A percentile compares a stretch with the other conserved stretches of the same genome.
Evolutionary conservation across 2,329 filamentous ascomycete genomes (phyloP).

Genomic region (Nigrograna mackinnonii): DNA sequence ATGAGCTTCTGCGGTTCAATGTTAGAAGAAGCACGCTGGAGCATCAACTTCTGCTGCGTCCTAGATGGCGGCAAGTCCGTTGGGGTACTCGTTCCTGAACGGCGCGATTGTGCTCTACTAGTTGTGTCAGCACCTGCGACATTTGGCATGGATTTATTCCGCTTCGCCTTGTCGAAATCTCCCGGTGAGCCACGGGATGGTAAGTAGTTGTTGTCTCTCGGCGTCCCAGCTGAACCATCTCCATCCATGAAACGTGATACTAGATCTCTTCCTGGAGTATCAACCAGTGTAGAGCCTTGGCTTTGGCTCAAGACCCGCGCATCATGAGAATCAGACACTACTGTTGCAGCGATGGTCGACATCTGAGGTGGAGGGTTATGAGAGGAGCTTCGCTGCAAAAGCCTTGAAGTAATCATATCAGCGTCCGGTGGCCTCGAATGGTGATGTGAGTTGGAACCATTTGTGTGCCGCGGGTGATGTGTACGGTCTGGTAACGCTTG

Average conservation of each 20-base stretch:
- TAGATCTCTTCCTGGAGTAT: conserved; percentile 45
- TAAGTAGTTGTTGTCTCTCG: conserved; percentile 42
- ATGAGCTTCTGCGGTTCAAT: conserved; percentile 64
- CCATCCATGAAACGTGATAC: conserved; percentile 51
- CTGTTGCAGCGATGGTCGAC: conserved; percentile 62
- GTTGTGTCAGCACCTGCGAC: conserved; percentile 33
- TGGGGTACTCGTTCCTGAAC: conserved; percentile 43
- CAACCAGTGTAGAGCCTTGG: conserved; percentile 42
- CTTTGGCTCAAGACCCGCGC: conserved; percentile 39
- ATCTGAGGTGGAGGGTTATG: conserved; percentile 67
- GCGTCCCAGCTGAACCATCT: conserved; percentile 45
- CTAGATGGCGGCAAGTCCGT: conserved; percentile 56
- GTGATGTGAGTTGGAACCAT: conserved; percentile 34
- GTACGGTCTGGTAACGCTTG: conserved; percentile 31
- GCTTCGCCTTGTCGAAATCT: conserved; percentile 34
- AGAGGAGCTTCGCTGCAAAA: conserved; percentile 67
- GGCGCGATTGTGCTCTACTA: conserved; percentile 26
- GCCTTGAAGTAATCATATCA: conserved; percentile 68
- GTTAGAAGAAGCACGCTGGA: conserved; percentile 72
- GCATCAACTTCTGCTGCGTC: conserved; percentile 75
- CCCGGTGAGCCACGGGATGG: conserved; percentile 27
- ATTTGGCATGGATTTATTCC: conserved; percentile 44
- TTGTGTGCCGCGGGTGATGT: conserved; percentile 23
- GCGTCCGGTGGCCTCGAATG: conserved; percentile 55
- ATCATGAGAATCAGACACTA: conserved; percentile 42